phyloP scores from a whole-genome alignment of 306 rosid species.

The Vigna angularis region DNA sequence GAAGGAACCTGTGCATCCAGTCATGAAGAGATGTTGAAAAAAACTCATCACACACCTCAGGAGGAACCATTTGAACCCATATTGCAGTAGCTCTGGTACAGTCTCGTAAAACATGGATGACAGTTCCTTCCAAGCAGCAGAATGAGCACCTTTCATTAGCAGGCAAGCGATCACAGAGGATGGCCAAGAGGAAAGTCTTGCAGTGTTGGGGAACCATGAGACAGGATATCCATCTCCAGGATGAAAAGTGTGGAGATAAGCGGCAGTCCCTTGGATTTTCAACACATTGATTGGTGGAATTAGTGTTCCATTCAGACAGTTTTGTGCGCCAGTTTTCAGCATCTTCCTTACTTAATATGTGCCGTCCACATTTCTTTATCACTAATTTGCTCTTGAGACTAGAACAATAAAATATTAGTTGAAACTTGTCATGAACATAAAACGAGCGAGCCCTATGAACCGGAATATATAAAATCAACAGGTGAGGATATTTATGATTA shows the following conservation, averaged over 20 bases:
- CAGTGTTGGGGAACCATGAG: slow-evolving; percentile 30
- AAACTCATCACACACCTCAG: slow-evolving; percentile 21
- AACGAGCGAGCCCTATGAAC: background rate
- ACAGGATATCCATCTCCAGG: slow-evolving; percentile 32
- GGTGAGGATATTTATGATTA: slow-evolving; percentile 31
- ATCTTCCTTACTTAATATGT: slow-evolving; percentile 31
- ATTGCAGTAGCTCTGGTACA: slow-evolving; percentile 24
- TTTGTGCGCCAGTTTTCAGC: slow-evolving; percentile 29
- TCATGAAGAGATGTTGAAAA: slow-evolving; percentile 40
- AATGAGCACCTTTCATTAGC: slow-evolving; percentile 25
- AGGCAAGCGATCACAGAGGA: slow-evolving; percentile 37
- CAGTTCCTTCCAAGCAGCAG: slow-evolving; percentile 21
- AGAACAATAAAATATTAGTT: slow-evolving; percentile 27
- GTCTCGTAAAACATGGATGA: slow-evolving; percentile 36
- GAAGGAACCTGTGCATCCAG: slow-evolving; percentile 43
- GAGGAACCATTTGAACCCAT: slow-evolving; percentile 27
- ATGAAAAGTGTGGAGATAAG: slow-evolving; percentile 11
- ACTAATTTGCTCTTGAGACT: slow-evolving; percentile 37
- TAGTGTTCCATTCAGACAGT: slow-evolving; percentile 20
- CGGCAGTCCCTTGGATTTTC: background rate
- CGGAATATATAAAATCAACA: slow-evolving; percentile 28
- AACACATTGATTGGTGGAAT: slow-evolving; percentile 27
- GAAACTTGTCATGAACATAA: slow-evolving; percentile 32
- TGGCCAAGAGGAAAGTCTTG: slow-evolving; percentile 38
- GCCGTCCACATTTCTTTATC: slow-evolving; percentile 38